These are phyloP conservation scores for Pichia sp. DNA, from an alignment of 1,139 yeast genomes.

Conservation along the genomic window DNA sequence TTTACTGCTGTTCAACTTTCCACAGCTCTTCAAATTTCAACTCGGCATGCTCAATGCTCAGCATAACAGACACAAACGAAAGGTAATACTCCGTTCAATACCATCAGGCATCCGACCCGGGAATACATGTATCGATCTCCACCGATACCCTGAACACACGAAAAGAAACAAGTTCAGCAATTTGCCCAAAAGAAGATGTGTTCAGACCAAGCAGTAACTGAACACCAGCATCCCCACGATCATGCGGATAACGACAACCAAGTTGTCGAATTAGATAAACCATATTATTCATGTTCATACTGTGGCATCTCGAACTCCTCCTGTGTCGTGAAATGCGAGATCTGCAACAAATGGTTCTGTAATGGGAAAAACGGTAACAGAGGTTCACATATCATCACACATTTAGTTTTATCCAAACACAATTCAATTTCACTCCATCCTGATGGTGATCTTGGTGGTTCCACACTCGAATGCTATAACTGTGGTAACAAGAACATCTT, in stretches of 20 bases:
- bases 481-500: conserved; percentile 86
- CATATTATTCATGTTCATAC: conserved; percentile 59
- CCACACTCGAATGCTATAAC: conserved; percentile 83
- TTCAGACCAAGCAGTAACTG: neutral
- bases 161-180: too few species aligned
- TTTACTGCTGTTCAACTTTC: too few species aligned
- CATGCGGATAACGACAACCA: neutral
- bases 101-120: too few species aligned
- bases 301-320: conserved; percentile 73
- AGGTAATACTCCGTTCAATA: too few species aligned
- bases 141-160: too few species aligned
- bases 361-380: conserved; percentile 59
- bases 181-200: neutral
- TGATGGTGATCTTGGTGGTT: conserved; percentile 82
- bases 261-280: conserved; percentile 11
- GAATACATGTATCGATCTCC: too few species aligned
- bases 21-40: too few species aligned
- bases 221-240: neutral
- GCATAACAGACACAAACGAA: too few species aligned
- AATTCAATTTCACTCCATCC: conserved; percentile 73
- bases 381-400: conserved; percentile 85
- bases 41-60: too few species aligned
- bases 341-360: conserved; percentile 89
- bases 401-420: conserved; percentile 79
- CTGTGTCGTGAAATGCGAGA: conserved; percentile 72